Evolutionary conservation across 2,329 filamentous ascomycete genomes (phyloP), one percentile per base, ranked within the genome.

Genomic region (Colletotrichum godetiae): DNA sequence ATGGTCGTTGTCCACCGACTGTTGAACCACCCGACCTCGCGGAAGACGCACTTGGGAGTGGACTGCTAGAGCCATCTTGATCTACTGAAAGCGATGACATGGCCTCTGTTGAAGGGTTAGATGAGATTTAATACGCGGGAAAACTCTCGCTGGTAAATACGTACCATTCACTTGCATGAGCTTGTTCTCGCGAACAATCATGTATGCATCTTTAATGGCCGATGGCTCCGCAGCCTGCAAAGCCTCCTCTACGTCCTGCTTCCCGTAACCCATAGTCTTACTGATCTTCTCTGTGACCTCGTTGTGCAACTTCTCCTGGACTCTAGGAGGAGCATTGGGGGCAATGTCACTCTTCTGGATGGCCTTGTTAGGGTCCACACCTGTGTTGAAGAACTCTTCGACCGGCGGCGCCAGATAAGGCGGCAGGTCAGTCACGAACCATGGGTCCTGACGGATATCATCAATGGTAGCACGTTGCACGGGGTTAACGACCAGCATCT

Each of bases 171-270:
- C 92, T 82, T 95, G 94, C 95, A 98, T 98, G 81, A 98, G 90
- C 82, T 98, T 97, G 81, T 98, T 98, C 83, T 99, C 97, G 66
- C 96, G 92, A 31, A 99, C 95, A 81, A 99, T 99, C 84, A 98
- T 92, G 85, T 98, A 99, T 1, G 97, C 97, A 84, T 99, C 97
- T 85, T 99, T 99, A 87, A 99, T 98, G 12, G 97, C 95, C 72
- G 95, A 98, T 13, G 97, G 97, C 81, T 99, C 97, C 66, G 97
- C 92, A 69, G 95, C 95, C 79, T 93, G 93, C 75, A 99, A 86
- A 27, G 97, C 96, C 82, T 98, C 97, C 80, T 98, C 94, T 66
- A 99, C 96, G 85, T 99, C 97, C 74, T 93, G 93, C 81, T 94
- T 96, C 46, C 93, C 95, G 81, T 99, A 99, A 73, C 97, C 97